Evolutionary conservation across 208 protist genomes (phyloP), one percentile per base, ranked within the genome.

Genomic region (Novymonas esmeraldas): DNA sequence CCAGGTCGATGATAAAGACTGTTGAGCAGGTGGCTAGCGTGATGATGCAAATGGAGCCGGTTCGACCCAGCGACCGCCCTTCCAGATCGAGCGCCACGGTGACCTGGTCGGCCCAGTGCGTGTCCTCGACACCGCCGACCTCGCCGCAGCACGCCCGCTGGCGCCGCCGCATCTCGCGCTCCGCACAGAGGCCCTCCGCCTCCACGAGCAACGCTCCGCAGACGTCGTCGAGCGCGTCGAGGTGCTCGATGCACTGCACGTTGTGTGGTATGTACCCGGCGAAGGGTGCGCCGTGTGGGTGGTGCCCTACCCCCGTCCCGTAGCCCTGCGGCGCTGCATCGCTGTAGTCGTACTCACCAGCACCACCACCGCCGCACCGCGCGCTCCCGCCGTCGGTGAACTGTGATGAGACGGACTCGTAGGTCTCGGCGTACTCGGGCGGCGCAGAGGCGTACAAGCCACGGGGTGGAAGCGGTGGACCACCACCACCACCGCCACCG

Each of bases 1-100:
- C 77, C 49, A 89, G 54, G 49, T 89, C 83, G n/a, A 89, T 78
- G 6, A 86, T 59, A 59, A 82, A 89, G 9, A 89, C 79, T 13
- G 64, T 71, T 11, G 74, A 57, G 20, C 59, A 56, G n/a, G 83
- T 89, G 49, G 83, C 79, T 11, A 89, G 56, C 4, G 83, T 89
- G 45, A 89, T 86, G 61, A 89, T 82, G 57, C 77, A 89, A 39
- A 89, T 64, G 0, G 65, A 76, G 34, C 79, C 83, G 42, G 66
- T 28, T 14, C 77, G 58, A 16, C 83, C 79, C 13, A 89, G 73
- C 22, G 80, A 73, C 22, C 67, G 60, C 24, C 79, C 83, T 51
- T 89, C 79, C 22, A 89, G 70, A 64, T 86, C 83, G 4, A 89
- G 73, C 0, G 77, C 83, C 31, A 89, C 34, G 0, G 69, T 70